Evolutionary conservation across 495 filamentous ascomycete genomes (phyloP), one percentile per base, ranked within the genome.

Genomic region (Staphylotrichum longicolle): DNA sequence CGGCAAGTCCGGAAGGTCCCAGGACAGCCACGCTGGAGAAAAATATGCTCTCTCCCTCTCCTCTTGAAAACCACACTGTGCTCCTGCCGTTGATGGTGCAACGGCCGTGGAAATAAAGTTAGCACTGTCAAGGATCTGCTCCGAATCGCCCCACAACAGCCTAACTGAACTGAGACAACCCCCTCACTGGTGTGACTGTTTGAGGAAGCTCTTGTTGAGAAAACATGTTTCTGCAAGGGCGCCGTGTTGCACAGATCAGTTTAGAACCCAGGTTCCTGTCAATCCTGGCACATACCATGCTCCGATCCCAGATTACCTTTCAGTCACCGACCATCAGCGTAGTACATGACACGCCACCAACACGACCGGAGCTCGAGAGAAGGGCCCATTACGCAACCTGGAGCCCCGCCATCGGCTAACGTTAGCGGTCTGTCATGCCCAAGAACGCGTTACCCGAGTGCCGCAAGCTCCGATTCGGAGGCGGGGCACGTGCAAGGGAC

Each of bases 21-120:
- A 27, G 20, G 20, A 27, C 20, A 27, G 39, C 33, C 40, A n/a
- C 12, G 12, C 5, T 10, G 32, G 27, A 33, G 12, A 41, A 59
- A 40, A 59, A 49, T 32, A 51, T 35, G 56, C 34, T 10, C 11
- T 40, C 37, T 41, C 46, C 46, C 46, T 20, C 15, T 9, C 27
- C 3, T 5, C 20, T 27, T 14, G 39, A 5, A 42, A 52, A 8
- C 8, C 27, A 32, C 47, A 60, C 57, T 51, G 56, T 58, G 56
- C 45, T 15, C 11, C 12, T 6, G 39, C 49, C 33, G 37, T 30
- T 40, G 35, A 35, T 3, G 39, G 20, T 20, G 47, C 33, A 46
- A 9, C 41, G 49, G 49, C 54, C 7, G 59, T 61, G 52, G 52
- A 61, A 61, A 40, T 61, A 61, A 56, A 61, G 59, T 61, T 61